Percentiles rank a stretch among this genome's conserved stretches.
These are phyloP conservation scores for Cytospora schulzeri DNA, from an alignment of 2,329 filamentous ascomycete species.

Conservation along the genomic window DNA sequence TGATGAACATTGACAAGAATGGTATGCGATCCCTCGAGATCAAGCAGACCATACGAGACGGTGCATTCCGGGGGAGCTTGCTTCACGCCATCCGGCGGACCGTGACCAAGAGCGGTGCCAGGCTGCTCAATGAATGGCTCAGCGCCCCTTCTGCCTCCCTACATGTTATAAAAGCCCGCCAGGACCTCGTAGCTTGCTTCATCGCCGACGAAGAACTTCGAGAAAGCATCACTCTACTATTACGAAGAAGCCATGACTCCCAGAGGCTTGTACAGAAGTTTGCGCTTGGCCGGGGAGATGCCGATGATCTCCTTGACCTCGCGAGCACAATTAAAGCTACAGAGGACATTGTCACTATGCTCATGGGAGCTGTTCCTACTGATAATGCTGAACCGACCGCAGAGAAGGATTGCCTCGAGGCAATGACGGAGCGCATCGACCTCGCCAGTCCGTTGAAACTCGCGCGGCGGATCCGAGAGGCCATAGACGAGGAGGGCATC, in stretches of 20 bases:
- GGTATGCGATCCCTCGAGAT: constrained; percentile 89
- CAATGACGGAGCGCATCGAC: constrained; percentile 60
- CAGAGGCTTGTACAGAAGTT: constrained; percentile 93
- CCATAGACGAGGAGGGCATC: constrained; percentile 94
- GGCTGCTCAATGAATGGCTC: constrained; percentile 83
- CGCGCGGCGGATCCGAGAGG: constrained; percentile 68
- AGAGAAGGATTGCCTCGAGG: constrained; percentile 41
- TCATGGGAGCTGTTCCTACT: constrained; percentile 34
- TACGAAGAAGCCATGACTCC: constrained; percentile 80
- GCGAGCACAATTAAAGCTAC: constrained; percentile 80
- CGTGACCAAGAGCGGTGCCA: constrained; percentile 86
- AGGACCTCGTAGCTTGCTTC: constrained; percentile 81
- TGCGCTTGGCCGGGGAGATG: constrained; percentile 84
- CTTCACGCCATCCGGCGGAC: constrained; percentile 88
- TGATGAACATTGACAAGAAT: constrained; percentile 90
- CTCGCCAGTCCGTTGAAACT: constrained; percentile 69
- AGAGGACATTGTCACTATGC: constrained; percentile 60
- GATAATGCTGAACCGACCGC: neutral
- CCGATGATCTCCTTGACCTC: constrained; percentile 85
- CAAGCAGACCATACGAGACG: constrained; percentile 80
- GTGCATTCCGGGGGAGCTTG: constrained; percentile 77
- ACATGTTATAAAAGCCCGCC: constrained; percentile 72
- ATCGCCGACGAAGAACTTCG: constrained; percentile 67
- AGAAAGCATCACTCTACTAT: constrained; percentile 67
- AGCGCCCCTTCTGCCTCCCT: constrained; percentile 88